These are phyloP conservation scores for Solanum lycopersicoides DNA, from an alignment of 257 asterid species.

Conservation along the genomic window DNA sequence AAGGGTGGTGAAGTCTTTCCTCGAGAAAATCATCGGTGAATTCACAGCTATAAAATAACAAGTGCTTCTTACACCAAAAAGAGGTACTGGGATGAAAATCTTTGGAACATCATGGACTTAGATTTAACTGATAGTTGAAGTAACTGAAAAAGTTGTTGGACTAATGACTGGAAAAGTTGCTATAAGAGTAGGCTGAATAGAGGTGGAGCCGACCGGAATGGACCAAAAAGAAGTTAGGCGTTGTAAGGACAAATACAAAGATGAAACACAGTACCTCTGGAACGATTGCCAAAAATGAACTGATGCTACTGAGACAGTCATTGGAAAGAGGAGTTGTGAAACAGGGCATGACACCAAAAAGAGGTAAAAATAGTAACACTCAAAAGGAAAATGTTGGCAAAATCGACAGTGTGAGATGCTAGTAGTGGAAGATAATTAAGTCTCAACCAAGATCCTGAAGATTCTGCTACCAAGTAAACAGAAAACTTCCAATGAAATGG, in stretches of 20 bases:
- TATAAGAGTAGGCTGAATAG: background rate
- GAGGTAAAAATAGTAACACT: background rate
- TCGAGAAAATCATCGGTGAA: background rate
- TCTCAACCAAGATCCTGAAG: background rate
- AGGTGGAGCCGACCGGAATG: background rate
- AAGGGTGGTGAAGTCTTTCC: background rate
- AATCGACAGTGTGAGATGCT: background rate
- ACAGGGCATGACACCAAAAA: background rate
- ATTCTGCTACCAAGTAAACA: background rate
- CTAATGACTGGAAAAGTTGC: background rate
- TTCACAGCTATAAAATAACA: background rate
- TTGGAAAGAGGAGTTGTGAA: background rate
- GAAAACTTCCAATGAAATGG: background rate
- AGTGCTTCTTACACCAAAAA: background rate
- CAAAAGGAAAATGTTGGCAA: background rate
- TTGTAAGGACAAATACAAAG: background rate
- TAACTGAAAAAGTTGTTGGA: background rate
- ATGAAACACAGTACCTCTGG: background rate
- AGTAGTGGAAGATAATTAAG: background rate
- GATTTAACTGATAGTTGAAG: background rate
- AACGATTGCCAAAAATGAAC: background rate
- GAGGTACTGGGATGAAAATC: background rate
- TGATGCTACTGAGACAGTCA: background rate
- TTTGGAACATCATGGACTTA: background rate
- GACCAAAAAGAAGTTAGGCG: background rate